Percentiles rank a stretch among this genome's conserved stretches.
Conservation (phyloP, 345 rosid species). For the Abelmoschus esculentus region DNA sequence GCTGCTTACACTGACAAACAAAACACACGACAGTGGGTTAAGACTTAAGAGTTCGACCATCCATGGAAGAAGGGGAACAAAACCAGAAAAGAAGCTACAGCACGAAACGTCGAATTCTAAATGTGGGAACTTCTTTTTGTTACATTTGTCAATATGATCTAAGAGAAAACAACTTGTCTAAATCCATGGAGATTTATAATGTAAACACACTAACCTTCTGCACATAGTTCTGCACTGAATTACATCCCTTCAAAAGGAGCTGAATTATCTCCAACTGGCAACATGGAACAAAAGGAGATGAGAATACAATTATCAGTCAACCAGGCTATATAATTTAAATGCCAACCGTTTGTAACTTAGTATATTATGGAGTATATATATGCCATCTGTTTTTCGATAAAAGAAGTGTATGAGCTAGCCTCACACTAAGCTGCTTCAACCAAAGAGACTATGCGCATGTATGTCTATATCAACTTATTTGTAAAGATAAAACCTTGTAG, state of each 20-base stretch:
- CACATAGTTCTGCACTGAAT: constrained; percentile 55
- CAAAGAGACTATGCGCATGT: background rate
- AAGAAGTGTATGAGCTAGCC: background rate
- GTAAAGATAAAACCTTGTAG: background rate
- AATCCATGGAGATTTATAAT: no score
- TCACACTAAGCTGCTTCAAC: background rate
- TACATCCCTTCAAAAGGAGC: constrained; percentile 67
- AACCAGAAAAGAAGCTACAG: background rate
- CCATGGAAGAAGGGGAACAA: background rate
- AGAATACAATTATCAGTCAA: background rate
- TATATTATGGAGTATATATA: no score
- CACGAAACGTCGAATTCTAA: background rate
- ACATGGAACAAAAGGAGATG: background rate
- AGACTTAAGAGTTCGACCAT: background rate
- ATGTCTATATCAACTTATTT: background rate
- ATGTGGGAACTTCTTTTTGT: background rate
- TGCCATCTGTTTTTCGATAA: background rate
- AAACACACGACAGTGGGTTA: background rate
- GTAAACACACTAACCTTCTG: constrained; percentile 45
- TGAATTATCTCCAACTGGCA: constrained; percentile 58
- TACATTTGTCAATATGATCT: no score
- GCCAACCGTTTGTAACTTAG: no score
- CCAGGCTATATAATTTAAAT: no score
- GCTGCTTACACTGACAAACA: constrained; percentile 65
- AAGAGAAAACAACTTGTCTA: no score